Conservation (phyloP, 805 yeast species). For the Teunomyces kruisii region DNA sequence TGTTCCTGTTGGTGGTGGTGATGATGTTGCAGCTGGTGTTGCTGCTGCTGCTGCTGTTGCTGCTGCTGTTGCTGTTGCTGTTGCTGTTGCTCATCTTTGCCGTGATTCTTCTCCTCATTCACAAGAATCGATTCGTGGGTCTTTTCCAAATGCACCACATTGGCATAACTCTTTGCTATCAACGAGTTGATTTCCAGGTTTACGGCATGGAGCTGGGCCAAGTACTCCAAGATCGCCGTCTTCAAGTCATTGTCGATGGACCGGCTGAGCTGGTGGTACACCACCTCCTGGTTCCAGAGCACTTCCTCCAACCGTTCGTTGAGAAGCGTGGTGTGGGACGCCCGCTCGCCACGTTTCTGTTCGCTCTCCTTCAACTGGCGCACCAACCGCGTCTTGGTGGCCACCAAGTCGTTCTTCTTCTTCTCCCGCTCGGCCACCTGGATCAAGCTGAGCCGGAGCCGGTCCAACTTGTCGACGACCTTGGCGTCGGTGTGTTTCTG, state of each 20-base stretch:
- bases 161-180: constrained; percentile 1
- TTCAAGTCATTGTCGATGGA: constrained; percentile 47
- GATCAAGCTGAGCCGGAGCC: constrained; percentile 41
- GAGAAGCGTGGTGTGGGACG: constrained; percentile 42
- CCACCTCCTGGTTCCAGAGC: constrained; percentile 50
- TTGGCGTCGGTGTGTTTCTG: constrained; percentile 38
- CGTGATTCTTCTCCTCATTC: background rate
- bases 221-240: constrained; percentile 46
- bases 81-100: background rate
- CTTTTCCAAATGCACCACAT: background rate
- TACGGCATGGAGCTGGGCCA: constrained; percentile 9
- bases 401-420: constrained; percentile 41
- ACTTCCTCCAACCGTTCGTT: constrained; percentile 54
- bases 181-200: constrained; percentile 1
- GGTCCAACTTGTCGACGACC: constrained; percentile 44
- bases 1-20: too few relatives aligned
- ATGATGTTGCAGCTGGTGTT: constrained; percentile 5
- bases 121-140: too few relatives aligned
- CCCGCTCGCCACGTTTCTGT: constrained; percentile 42
- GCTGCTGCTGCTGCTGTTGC: background rate
- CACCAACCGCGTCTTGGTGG: constrained; percentile 36
- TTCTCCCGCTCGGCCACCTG: constrained; percentile 52
- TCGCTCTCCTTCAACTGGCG: constrained; percentile 42
- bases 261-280: constrained; percentile 50
- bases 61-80: constrained; percentile 1